Percentiles rank a stretch among this genome's conserved stretches.
phyloP scores from a whole-genome alignment of 2,329 filamentous ascomycete genomes.

The Fusarium sp. region DNA sequence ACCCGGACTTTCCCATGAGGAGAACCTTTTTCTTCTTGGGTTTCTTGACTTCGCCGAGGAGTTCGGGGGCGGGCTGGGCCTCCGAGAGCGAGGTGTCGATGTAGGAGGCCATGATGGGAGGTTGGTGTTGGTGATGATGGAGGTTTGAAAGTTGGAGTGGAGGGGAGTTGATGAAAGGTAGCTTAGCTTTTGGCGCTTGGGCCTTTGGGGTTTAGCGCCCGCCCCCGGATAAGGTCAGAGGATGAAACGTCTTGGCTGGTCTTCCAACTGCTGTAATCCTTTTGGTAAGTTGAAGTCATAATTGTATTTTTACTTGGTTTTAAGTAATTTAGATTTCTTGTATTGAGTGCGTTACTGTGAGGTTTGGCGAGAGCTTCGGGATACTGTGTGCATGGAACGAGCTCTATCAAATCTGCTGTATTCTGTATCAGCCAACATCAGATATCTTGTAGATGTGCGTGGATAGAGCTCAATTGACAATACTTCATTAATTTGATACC shows the following conservation, averaged over 20 bases:
- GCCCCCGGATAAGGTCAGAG: slow-evolving; percentile 4
- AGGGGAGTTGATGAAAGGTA: slow-evolving; percentile 19
- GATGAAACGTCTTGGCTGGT: slow-evolving; percentile 20
- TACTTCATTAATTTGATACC: no score
- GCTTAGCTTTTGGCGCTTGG: slow-evolving; percentile 26
- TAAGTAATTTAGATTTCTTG: not conserved
- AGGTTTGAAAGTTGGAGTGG: slow-evolving; percentile 8
- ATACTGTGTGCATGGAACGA: accelerated
- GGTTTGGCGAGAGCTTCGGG: accelerated
- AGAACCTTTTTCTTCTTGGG: slow-evolving; percentile 88
- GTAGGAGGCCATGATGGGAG: slow-evolving; percentile 46
- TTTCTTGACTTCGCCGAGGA: slow-evolving; percentile 67
- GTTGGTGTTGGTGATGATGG: not conserved
- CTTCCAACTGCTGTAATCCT: not conserved
- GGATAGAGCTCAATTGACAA: not conserved
- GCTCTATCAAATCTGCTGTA: no score
- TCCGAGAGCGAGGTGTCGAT: slow-evolving; percentile 46
- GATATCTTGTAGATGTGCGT: not conserved
- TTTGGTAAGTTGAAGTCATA: not conserved
- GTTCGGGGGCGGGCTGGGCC: slow-evolving; percentile 46
- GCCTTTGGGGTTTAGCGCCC: slow-evolving; percentile 21
- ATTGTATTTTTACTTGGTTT: not conserved
- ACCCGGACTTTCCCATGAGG: slow-evolving; percentile 94
- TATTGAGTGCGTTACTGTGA: no score
- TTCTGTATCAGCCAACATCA: not conserved